Evolutionary conservation across 2,329 filamentous ascomycete genomes (phyloP).

Genomic region (Cercospora beticola): DNA sequence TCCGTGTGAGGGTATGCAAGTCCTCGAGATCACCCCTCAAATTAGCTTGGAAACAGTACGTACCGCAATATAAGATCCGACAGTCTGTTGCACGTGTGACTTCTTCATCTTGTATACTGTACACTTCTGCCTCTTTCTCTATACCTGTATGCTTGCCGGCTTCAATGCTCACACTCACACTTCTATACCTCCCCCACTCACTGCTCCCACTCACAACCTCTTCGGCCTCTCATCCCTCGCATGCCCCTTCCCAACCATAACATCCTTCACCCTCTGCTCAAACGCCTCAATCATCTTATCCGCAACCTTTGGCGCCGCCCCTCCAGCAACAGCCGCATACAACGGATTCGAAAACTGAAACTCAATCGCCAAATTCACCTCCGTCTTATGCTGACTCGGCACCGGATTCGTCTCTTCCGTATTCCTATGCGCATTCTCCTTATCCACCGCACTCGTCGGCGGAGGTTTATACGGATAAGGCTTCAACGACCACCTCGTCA

Average conservation of each 20-base stretch:
- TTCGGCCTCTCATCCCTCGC: slow-evolving; percentile 13
- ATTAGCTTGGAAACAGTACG: too few relatives aligned
- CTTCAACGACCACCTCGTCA: slow-evolving; percentile 67
- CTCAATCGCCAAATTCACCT: slow-evolving; percentile 72
- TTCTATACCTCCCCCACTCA: background rate
- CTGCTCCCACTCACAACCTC: background rate
- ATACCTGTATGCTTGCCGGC: too few relatives aligned
- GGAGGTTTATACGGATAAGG: slow-evolving; percentile 48
- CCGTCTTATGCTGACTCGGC: slow-evolving; percentile 56
- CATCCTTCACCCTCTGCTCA: slow-evolving; percentile 70
- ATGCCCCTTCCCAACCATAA: slow-evolving; percentile 37
- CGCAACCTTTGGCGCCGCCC: slow-evolving; percentile 80
- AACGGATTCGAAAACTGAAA: slow-evolving; percentile 89
- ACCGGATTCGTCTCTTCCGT: slow-evolving; percentile 45
- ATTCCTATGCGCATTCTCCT: slow-evolving; percentile 30
- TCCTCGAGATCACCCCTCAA: too few relatives aligned
- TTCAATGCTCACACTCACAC: too few relatives aligned
- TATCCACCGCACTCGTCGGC: slow-evolving; percentile 40
- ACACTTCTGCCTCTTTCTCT: background rate
- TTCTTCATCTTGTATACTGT: too few relatives aligned
- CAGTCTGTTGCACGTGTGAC: too few relatives aligned
- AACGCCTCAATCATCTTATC: slow-evolving; percentile 91
- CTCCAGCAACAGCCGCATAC: slow-evolving; percentile 76
- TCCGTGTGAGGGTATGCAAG: too few relatives aligned
- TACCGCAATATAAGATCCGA: too few relatives aligned